Conservation (phyloP, 139 green algal species). For the Coelastrella sp. region DNA sequence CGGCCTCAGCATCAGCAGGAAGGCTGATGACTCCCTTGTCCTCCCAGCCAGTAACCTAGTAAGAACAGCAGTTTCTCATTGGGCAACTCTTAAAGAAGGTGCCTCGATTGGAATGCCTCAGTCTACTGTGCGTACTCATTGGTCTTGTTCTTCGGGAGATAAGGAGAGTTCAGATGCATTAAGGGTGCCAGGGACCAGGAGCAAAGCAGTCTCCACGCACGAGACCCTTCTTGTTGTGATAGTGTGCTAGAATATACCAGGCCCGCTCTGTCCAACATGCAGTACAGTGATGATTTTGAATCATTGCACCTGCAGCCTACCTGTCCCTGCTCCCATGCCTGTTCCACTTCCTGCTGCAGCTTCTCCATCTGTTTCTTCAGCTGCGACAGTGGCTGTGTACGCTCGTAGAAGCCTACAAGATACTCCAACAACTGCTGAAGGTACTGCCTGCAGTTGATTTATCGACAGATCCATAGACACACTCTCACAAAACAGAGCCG, state of each 20-base stretch:
- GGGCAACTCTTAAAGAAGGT: not conserved
- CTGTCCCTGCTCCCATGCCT: conserved; percentile 75
- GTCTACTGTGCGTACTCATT: conserved; percentile 4
- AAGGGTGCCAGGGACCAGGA: not conserved
- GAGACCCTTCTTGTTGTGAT: no score
- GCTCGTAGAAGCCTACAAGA: conserved; percentile 89
- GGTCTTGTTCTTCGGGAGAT: conserved; percentile 5
- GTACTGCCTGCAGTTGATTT: conserved; percentile 70
- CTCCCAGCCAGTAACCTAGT: not conserved
- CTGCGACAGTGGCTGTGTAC: conserved; percentile 89
- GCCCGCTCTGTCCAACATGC: no score
- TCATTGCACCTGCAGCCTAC: conserved; percentile 41
- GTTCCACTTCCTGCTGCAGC: conserved; percentile 78
- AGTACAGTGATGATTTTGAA: not conserved
- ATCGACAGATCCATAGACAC: no score
- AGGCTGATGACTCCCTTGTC: not conserved
- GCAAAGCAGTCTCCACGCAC: not conserved
- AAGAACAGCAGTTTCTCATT: not conserved
- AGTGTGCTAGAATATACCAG: no score
- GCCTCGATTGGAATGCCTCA: not conserved
- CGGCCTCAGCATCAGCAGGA: not conserved
- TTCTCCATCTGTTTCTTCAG: conserved; percentile 66
- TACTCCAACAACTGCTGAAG: conserved; percentile 81
- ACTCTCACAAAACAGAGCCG: no score
- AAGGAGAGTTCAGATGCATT: no score